A percentile compares a stretch with the other conserved stretches of the same genome.
Conservation (phyloP, 306 rosid species). For the Corylus americana region DNA sequence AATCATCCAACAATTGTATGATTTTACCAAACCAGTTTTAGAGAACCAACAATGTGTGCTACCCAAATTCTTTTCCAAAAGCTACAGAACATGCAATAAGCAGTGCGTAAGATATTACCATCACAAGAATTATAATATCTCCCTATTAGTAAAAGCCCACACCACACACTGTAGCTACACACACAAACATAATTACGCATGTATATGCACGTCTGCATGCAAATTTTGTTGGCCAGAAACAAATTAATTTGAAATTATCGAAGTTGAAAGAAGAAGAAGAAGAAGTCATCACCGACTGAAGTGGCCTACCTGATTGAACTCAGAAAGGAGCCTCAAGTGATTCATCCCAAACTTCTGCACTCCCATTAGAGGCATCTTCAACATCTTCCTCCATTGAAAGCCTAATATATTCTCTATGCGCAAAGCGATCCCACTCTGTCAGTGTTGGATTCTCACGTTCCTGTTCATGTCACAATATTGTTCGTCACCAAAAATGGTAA, state of each 20-base stretch:
- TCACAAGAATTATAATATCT: neutral
- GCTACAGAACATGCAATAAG: neutral
- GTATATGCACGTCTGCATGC: neutral
- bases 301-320: slow-evolving; percentile 52
- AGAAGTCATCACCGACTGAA: slow-evolving; percentile 14
- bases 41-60: neutral
- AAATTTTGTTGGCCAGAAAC: neutral
- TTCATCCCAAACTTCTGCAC: slow-evolving; percentile 99
- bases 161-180: neutral
- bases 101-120: neutral
- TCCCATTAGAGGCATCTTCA: slow-evolving; percentile 98
- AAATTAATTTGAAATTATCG: neutral
- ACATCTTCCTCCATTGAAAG: slow-evolving; percentile 99
- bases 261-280: neutral
- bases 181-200: neutral
- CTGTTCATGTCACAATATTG: slow-evolving; percentile 49
- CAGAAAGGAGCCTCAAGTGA: slow-evolving; percentile 96
- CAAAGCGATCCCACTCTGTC: slow-evolving; percentile 99
- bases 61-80: neutral
- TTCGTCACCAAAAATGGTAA: slow-evolving; percentile 32
- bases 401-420: slow-evolving; percentile 98
- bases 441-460: slow-evolving; percentile 98
- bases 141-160: neutral
- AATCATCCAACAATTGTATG: neutral
- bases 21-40: neutral